Evolutionary conservation across 148 eudicot genomes (phyloP).

Genomic region (Vaccinium corymbosum): DNA sequence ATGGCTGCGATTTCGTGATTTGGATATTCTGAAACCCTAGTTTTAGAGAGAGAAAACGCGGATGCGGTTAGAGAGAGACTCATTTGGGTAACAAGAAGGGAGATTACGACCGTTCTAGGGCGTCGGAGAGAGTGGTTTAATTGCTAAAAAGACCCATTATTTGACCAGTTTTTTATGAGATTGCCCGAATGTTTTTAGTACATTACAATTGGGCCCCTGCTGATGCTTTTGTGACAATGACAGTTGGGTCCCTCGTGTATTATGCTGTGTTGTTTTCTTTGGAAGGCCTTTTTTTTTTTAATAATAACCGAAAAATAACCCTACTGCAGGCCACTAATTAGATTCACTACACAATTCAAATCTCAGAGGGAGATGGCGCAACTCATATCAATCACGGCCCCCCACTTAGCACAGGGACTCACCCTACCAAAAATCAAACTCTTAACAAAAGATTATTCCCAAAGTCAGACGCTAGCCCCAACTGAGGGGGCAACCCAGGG

Average conservation of each 20-base stretch:
- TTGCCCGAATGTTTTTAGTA: neutral
- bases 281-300: neutral
- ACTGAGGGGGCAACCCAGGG: no score
- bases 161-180: neutral
- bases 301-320: no score
- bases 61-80: neutral
- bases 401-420: no score
- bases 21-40: neutral
- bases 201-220: neutral
- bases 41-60: neutral
- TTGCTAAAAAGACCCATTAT: neutral
- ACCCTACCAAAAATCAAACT: fast-evolving
- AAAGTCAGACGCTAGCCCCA: no score
- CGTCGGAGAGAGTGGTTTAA: neutral
- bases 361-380: no score
- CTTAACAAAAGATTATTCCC: no score
- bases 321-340: no score
- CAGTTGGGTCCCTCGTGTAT: neutral
- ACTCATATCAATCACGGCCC: no score
- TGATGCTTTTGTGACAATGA: neutral
- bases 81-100: neutral
- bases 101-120: slow-evolving; percentile 5
- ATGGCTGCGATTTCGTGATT: neutral
- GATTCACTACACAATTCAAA: no score
- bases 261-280: neutral